These are phyloP conservation scores for Lodderomyces beijingensis DNA, from an alignment of 1,139 yeast species.

Conservation along the genomic window DNA sequence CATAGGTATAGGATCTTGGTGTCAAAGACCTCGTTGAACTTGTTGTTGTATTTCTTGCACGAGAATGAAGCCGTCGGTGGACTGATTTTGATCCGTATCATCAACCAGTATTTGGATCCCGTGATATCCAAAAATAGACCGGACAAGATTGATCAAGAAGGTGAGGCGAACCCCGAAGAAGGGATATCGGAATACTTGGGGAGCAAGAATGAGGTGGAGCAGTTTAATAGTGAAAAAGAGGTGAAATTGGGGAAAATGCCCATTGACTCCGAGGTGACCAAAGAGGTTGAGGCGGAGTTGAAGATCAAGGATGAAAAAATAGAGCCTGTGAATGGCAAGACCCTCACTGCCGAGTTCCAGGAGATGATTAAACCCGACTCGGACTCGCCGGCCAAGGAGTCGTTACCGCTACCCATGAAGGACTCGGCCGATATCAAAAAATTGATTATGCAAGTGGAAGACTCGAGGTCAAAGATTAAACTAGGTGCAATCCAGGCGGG, in stretches of 20 bases:
- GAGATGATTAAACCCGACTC: slow-evolving; percentile 46
- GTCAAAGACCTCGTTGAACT: slow-evolving; percentile 80
- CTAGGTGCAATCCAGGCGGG: slow-evolving; percentile 64
- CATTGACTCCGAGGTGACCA: slow-evolving; percentile 75
- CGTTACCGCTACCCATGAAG: slow-evolving; percentile 80
- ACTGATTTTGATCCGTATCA: slow-evolving; percentile 73
- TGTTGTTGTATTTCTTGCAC: slow-evolving; percentile 79
- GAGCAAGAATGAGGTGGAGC: slow-evolving; percentile 44
- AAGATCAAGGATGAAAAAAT: slow-evolving; percentile 65
- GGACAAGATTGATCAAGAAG: slow-evolving; percentile 42
- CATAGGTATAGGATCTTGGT: slow-evolving; percentile 73
- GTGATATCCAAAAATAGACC: slow-evolving; percentile 48
- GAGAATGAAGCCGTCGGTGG: slow-evolving; percentile 95
- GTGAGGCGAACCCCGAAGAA: slow-evolving; percentile 53
- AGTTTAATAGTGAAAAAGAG: slow-evolving; percentile 67
- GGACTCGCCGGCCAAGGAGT: slow-evolving; percentile 72
- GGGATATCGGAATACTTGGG: slow-evolving; percentile 61
- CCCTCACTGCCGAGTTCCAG: slow-evolving; percentile 46
- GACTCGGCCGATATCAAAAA: slow-evolving; percentile 75
- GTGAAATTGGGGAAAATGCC: slow-evolving; percentile 84
- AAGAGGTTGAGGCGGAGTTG: slow-evolving; percentile 81
- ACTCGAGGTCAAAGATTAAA: slow-evolving; percentile 69
- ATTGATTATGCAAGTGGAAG: slow-evolving; percentile 75
- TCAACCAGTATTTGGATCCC: slow-evolving; percentile 82
- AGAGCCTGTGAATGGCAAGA: slow-evolving; percentile 34